These are phyloP conservation scores for Ceratonia siliqua DNA, from an alignment of 306 rosid genomes.

Conservation along the genomic window DNA sequence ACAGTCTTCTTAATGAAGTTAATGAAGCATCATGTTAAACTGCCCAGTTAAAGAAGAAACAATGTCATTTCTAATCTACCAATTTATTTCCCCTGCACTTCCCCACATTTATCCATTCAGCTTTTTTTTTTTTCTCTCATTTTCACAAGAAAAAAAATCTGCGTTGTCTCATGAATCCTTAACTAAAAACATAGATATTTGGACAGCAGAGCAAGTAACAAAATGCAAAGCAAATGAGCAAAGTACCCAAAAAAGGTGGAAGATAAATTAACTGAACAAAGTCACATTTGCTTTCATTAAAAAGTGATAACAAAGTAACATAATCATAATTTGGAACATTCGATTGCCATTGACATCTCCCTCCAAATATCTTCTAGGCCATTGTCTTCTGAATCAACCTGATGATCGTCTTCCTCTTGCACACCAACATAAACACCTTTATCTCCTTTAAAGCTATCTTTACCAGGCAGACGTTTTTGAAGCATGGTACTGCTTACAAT, in stretches of 20 bases:
- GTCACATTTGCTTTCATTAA: not conserved
- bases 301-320: constrained; percentile 19
- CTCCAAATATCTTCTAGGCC: constrained; percentile 82
- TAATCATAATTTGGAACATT: constrained; percentile 67
- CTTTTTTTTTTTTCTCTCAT: not conserved
- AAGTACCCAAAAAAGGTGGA: not conserved
- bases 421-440: constrained; percentile 75
- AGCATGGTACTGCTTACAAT: constrained; percentile 41
- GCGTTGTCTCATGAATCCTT: not conserved
- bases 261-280: constrained; percentile 15
- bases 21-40: not conserved
- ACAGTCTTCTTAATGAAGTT: constrained; percentile 11
- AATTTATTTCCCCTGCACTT: not conserved
- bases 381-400: constrained; percentile 51
- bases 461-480: constrained; percentile 23
- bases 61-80: constrained; percentile 1
- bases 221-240: not conserved
- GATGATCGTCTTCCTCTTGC: constrained; percentile 48
- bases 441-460: constrained; percentile 34
- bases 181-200: not conserved
- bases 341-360: constrained; percentile 82
- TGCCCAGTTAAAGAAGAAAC: not conserved
- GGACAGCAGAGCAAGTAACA: not conserved
- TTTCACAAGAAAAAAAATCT: constrained; percentile 5
- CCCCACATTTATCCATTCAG: constrained; percentile 2